Evolutionary conservation across 306 rosid species (phyloP), one percentile per base, ranked within the genome.

Genomic region (Carpinus viminea): DNA sequence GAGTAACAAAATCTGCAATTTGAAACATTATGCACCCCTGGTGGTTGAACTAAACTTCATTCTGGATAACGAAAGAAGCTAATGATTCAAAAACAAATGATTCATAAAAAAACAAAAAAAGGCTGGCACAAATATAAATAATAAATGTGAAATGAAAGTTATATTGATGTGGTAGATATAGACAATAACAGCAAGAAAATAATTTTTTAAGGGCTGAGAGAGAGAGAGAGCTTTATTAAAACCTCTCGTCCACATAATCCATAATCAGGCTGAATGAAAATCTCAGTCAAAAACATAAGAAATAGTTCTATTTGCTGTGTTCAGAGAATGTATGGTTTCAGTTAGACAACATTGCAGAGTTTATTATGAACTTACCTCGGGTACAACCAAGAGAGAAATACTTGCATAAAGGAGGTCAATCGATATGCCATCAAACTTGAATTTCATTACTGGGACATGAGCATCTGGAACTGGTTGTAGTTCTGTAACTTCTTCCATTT

Each of bases 391-490:
- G 56, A 73, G 51, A 72, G 98, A 91, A 72, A 92, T 84, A 84
- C 98, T 92, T 55, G 97, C 97, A 85, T 92, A 95, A 50, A 95
- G 91, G 70, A 95, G 97, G 79, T 95, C 97, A 48, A 95, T 85
- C 38, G 97, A 90, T 79, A 95, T 90, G 74, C 97, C 96, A 74
- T 83, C 90, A 83, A 91, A 91, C 84, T 94, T 94, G 86, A 94
- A 91, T 80, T 86, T 92, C 97, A 94, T 91, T 54, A 94, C 97
- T 36, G 98, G 98, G 34, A 94, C 97, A 80, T 94, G 98, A 64
- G 98, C 98, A 80, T 87, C 92, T 3, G 91, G 97, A 78, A 94
- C 85, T n/a, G 92, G 92, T 54, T 92, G 97, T 56, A 94, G 89
- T 70, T 94, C 98, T 1, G 97, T 72, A 57, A 92, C 90, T 84